Conservation (phyloP, 2,329 filamentous ascomycete species). For the Cladosporium sp. region DNA sequence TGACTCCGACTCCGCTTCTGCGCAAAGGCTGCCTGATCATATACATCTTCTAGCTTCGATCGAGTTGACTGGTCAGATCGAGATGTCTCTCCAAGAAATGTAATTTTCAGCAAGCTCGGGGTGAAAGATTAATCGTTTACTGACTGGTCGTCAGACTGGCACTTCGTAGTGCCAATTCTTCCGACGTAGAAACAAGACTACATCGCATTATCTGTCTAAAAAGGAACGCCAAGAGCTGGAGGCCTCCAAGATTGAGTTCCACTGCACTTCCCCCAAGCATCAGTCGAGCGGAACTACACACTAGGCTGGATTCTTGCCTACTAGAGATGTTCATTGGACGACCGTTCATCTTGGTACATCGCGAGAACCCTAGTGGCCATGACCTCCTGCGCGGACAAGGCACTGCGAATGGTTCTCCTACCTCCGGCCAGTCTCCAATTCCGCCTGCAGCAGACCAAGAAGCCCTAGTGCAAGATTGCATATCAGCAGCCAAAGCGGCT, state of each 20-base stretch:
- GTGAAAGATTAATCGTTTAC: slow-evolving; percentile 11
- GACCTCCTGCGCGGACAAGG: neutral
- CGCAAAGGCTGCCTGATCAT: slow-evolving; percentile 16
- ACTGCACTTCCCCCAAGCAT: too few species aligned
- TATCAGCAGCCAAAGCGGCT: slow-evolving; percentile 26
- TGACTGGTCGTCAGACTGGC: slow-evolving; percentile 16
- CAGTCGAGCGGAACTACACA: neutral
- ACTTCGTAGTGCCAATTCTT: neutral
- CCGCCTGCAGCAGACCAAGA: neutral
- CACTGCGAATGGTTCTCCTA: slow-evolving; percentile 17
- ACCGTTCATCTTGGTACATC: slow-evolving; percentile 15
- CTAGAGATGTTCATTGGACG: slow-evolving; percentile 12
- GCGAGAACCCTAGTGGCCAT: neutral
- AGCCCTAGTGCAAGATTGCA: slow-evolving; percentile 21
- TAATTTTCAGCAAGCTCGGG: slow-evolving; percentile 14
- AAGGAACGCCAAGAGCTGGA: neutral
- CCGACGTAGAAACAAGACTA: neutral
- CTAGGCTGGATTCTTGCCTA: neutral
- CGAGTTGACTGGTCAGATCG: neutral
- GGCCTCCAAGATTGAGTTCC: too few species aligned
- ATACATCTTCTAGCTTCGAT: slow-evolving; percentile 9
- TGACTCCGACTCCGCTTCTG: slow-evolving; percentile 8
- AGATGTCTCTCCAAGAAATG: slow-evolving; percentile 8
- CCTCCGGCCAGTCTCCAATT: too few species aligned
- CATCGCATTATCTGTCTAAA: neutral